Percentiles rank a stretch among this genome's conserved stretches.
These are phyloP conservation scores for Vitellaria paradoxa DNA, from an alignment of 179 eudicot genomes.

Conservation along the genomic window DNA sequence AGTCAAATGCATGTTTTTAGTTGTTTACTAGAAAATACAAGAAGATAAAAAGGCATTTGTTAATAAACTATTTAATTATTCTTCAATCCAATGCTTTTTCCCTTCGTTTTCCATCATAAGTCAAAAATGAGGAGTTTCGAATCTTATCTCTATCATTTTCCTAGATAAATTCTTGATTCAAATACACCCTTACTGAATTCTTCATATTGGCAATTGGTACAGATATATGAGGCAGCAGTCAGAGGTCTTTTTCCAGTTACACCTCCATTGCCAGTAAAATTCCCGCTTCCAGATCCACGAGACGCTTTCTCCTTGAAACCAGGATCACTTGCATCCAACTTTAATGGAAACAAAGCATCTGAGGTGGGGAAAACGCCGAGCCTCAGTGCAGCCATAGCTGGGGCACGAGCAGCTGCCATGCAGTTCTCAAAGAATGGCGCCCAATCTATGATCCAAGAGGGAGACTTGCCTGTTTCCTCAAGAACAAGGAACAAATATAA, in stretches of 20 bases:
- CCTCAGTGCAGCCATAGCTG: constrained; percentile 55
- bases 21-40: too few species aligned
- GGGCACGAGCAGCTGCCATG: constrained; percentile 41
- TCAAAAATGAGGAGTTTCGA: neutral
- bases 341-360: constrained; percentile 19
- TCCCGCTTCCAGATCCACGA: constrained; percentile 57
- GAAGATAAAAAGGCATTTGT: too few species aligned
- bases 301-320: constrained; percentile 47
- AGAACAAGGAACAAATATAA: constrained; percentile 42
- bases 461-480: constrained; percentile 37
- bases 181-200: neutral
- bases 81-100: too few species aligned
- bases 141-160: too few species aligned
- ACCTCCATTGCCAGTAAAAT: constrained; percentile 41
- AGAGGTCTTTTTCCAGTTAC: constrained; percentile 50
- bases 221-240: constrained; percentile 56
- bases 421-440: constrained; percentile 33
- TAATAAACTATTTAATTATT: too few species aligned
- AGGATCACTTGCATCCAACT: constrained; percentile 29
- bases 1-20: too few species aligned
- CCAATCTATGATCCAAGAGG: constrained; percentile 20
- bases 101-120: neutral
- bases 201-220: constrained; percentile 2
- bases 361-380: constrained; percentile 35
- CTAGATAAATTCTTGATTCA: neutral